Evolutionary conservation across 2,329 filamentous ascomycete species (phyloP), one percentile per base, ranked within the genome.

Genomic region (Phaeosphaeriaceae sp.): DNA sequence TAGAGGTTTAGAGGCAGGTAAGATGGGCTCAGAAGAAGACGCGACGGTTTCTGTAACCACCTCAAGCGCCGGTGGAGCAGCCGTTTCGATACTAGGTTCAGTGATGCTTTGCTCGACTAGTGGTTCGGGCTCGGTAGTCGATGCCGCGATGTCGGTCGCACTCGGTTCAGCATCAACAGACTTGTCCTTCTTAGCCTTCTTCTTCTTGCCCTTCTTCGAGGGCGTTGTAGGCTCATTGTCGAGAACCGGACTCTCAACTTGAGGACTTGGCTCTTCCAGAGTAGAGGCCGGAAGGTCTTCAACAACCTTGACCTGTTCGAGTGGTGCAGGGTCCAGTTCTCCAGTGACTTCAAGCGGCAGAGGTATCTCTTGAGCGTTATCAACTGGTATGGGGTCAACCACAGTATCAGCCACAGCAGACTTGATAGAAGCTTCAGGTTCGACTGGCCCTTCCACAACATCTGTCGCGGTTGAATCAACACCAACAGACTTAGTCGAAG

Each of bases 141-240:
- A 16, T 33, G 15, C 30, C 8, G 13, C 8, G 30, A 16, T 13
- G 7, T 16, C 30, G 3, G 3, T n/a, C 13, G 11, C 30, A 16
- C 13, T n/a, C 13, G 30, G 7, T 16, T 16, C 30, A 29, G 50
- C 38, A 8, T 53, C 56, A n/a, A 29, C 11, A 1, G 49, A 35
- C 32, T 56, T 54, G 6, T 34, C 46, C 40, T 59, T 63, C 40
- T 60, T 63, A 12, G 42, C 50, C 43, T 65, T 64, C 51, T 61
- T 64, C 34, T 63, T 65, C 50, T 60, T 63, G 36, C 45, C 50
- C 42, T 60, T 62, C 42, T 60, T 62, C 4, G 52, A 50, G 15
- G 48, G 35, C 3, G 41, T 8, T 15, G 46, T 23, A 2, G 38
- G 15, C 42, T 58, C 51, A 18, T 58, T 48, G 6, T 53, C 49